A percentile compares a stretch with the other conserved stretches of the same genome.
These are phyloP conservation scores for Trichopus zeylanicus DNA, from an alignment of 116 monocot genomes.

Conservation along the genomic window DNA sequence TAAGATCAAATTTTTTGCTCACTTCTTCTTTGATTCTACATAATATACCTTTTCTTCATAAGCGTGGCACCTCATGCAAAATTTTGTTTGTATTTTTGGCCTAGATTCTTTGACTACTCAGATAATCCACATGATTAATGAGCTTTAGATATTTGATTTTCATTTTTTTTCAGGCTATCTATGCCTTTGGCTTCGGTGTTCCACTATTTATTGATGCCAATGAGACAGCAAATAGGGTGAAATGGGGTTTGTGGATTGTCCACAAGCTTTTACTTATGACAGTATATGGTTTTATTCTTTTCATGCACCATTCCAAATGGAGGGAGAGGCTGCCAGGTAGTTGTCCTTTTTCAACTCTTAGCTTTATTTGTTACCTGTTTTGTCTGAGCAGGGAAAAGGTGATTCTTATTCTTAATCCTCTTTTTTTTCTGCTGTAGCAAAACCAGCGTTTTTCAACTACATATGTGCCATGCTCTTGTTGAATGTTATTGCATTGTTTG, in stretches of 20 bases:
- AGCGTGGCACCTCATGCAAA: no score
- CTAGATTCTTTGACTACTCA: no score
- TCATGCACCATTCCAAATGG: constrained; percentile 54
- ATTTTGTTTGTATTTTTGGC: no score
- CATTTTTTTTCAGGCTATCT: constrained; percentile 46
- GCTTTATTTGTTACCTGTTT: no score
- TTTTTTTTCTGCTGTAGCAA: constrained; percentile 39
- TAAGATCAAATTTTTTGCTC: no score
- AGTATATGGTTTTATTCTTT: constrained; percentile 77
- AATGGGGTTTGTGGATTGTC: constrained; percentile 85
- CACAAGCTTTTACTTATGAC: constrained; percentile 68
- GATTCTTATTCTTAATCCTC: neutral
- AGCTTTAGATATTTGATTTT: no score
- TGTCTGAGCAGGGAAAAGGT: no score
- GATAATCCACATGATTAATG: no score
- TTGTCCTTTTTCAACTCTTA: neutral
- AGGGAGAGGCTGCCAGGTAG: constrained; percentile 79
- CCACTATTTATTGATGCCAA: constrained; percentile 57
- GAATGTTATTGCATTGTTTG: constrained; percentile 49
- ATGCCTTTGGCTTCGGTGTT: constrained; percentile 84
- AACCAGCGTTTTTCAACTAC: constrained; percentile 91
- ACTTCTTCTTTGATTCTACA: no score
- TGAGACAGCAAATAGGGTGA: constrained; percentile 35
- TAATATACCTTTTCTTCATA: no score
- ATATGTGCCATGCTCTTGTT: constrained; percentile 62